Conservation (phyloP, 2,329 filamentous ascomycete genomes). For the Cercospora janseana region DNA sequence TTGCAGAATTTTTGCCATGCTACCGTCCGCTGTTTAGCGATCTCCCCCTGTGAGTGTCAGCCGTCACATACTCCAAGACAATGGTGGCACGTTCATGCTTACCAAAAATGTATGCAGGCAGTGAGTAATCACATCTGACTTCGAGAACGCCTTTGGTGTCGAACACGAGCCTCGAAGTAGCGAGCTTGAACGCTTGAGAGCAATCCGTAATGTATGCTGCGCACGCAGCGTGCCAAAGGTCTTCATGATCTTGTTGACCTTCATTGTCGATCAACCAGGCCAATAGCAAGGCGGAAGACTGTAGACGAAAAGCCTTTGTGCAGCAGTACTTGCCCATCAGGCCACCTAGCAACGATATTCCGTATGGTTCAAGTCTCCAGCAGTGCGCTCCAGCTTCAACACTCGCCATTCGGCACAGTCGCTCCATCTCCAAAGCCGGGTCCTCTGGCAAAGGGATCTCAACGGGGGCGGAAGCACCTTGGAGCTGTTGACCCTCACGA, state of each 20-base stretch:
- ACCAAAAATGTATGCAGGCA: background rate
- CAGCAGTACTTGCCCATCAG: background rate
- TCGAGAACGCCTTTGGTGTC: background rate
- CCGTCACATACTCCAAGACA: background rate
- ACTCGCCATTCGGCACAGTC: conserved; percentile 11
- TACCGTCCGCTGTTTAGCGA: background rate
- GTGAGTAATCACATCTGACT: background rate
- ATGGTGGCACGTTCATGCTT: background rate
- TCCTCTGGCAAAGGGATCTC: conserved; percentile 17
- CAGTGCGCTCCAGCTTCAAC: too few relatives aligned
- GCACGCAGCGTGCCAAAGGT: background rate
- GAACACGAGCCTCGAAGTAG: background rate
- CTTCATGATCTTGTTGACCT: background rate
- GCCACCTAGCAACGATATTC: too few relatives aligned
- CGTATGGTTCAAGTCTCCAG: too few relatives aligned
- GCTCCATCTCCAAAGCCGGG: background rate
- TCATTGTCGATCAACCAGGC: too few relatives aligned
- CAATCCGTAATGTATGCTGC: background rate
- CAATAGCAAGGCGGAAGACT: background rate
- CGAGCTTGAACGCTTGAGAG: background rate
- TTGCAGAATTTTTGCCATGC: background rate
- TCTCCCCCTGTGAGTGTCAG: background rate
- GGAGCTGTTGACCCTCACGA: conserved; percentile 10
- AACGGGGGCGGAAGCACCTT: background rate
- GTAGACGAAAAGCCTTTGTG: background rate